Base-by-base conservation (phyloP, 139 green algal genomes). In the Nannochloris sp. region DNA sequence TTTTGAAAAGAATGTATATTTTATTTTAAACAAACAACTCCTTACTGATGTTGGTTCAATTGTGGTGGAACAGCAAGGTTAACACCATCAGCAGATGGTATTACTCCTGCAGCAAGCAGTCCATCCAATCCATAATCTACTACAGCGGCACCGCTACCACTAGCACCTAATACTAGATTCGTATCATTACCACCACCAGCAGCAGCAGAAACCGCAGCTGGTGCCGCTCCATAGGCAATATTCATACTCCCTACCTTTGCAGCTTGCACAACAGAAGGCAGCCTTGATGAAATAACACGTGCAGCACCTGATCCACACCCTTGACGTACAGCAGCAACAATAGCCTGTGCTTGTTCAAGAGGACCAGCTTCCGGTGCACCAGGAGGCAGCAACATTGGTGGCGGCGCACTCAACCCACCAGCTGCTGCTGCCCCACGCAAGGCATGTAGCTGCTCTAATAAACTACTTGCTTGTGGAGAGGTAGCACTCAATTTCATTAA, bases 251-350 rank as follows among this genome's bases (percentile, higher is more conserved):
- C 48, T 9, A 36, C 48, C 48, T 19, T 34, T 59, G 48, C 58
- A 36, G 66, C 38, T 31, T 37, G 19, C 12, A 73, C 6, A 0
- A 67, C 29, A 12, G 10, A 1, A 30, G 32, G 56, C 66, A 73
- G 31, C 19, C 56, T 51, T 23, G 8, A 23, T 3, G 30, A 4
- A 36, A 73, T 61, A 30, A 25, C 36, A 4, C 36, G 14, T 13
- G 65, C 51, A 10, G 37, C 54, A 0, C 34, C 35, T 2, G 2
- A 7, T 14, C 37, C 65, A 60, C 54, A 67, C 2, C 25, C 27
- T 25, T n/a, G 36, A 15, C 27, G 35, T 51, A 72, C 65, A 15
- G 54, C 65, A 12, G 48, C 53, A 36, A 25, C 48, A 9, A 59
- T 9, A 36, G 12, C 48, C 9, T 51, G 42, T 19, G 19, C 42